phyloP scores from a whole-genome alignment of 2,329 filamentous ascomycete genomes.

The Chaetomiaceae sp. region DNA sequence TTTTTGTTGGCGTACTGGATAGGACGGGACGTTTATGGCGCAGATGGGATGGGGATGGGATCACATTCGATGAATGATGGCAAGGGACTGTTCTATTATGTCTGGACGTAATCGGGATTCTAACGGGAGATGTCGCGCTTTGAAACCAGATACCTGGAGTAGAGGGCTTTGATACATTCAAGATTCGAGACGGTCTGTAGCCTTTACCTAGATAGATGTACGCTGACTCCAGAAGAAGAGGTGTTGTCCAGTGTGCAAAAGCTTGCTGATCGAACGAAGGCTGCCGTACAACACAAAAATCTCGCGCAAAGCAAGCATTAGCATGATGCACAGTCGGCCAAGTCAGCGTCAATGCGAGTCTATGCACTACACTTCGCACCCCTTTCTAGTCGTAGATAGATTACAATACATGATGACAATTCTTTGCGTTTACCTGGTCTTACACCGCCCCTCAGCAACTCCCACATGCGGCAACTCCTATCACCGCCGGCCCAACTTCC shows the following conservation, averaged over 20 bases:
- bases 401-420: too few species aligned
- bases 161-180: not conserved
- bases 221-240: too few species aligned
- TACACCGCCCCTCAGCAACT: not conserved
- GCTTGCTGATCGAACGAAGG: too few species aligned
- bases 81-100: not conserved
- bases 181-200: too few species aligned
- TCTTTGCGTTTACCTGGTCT: not conserved
- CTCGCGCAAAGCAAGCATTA: too few species aligned
- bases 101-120: not conserved
- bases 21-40: not conserved
- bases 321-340: too few species aligned
- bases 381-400: too few species aligned
- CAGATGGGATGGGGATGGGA: not conserved
- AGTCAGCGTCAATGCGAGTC: too few species aligned
- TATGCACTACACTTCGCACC: too few species aligned
- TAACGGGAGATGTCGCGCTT: not conserved
- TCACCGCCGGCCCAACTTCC: slow-evolving; percentile 65
- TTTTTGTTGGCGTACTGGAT: not conserved
- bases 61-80: not conserved
- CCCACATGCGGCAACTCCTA: not conserved
- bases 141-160: not conserved
- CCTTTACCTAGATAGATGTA: too few species aligned
- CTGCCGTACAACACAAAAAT: too few species aligned
- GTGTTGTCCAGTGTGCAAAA: too few species aligned